These are phyloP conservation scores for Crotalaria pallida DNA, from an alignment of 306 rosid genomes.

Conservation along the genomic window DNA sequence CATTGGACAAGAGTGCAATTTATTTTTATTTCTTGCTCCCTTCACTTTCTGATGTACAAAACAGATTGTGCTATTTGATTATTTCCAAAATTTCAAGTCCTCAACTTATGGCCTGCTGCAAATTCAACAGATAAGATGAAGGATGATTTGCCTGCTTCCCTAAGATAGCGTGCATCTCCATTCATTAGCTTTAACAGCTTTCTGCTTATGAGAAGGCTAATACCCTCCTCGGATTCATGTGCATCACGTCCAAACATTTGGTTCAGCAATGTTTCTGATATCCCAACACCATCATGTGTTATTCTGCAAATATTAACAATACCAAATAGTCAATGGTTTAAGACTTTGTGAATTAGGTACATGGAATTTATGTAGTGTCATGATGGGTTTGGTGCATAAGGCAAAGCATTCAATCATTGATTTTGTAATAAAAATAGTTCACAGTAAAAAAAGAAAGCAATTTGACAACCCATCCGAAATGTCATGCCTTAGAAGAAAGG, in stretches of 20 bases:
- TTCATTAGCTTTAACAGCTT: conserved; percentile 82
- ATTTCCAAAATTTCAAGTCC: conserved; percentile 20
- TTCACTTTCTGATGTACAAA: conserved; percentile 16
- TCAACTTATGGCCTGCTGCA: conserved; percentile 46
- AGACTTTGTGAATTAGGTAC: neutral
- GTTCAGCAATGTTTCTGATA: conserved; percentile 65
- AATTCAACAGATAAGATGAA: conserved; percentile 78
- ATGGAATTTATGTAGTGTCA: too few relatives aligned
- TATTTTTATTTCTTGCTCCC: neutral
- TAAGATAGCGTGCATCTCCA: conserved; percentile 77
- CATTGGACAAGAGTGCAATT: too few relatives aligned
- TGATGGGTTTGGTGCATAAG: too few relatives aligned
- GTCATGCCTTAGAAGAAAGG: too few relatives aligned
- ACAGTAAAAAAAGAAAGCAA: too few relatives aligned
- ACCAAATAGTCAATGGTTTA: neutral
- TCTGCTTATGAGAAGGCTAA: conserved; percentile 72
- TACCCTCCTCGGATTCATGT: conserved; percentile 66
- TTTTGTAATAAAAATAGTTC: too few relatives aligned
- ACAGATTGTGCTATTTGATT: neutral
- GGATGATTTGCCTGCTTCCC: conserved; percentile 68
- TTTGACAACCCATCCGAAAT: too few relatives aligned
- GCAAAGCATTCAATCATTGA: too few relatives aligned
- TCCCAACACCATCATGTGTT: conserved; percentile 66
- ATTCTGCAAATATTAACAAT: conserved; percentile 40
- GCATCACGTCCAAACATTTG: conserved; percentile 74